Base-by-base conservation (phyloP, 768 basidiomycete species). In the Trametopsis cervina region DNA sequence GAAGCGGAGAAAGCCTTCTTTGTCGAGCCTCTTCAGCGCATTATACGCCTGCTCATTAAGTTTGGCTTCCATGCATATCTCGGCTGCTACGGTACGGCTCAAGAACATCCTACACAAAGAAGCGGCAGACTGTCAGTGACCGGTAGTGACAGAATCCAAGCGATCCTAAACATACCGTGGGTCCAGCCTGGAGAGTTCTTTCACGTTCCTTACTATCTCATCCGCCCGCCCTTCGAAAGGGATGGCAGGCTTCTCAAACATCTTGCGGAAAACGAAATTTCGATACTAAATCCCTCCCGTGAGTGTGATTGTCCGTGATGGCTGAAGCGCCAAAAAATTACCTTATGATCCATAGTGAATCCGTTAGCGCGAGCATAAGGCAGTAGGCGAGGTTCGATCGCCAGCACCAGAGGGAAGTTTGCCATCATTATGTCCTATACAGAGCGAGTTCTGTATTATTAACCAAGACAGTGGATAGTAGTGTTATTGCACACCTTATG, bases 181-280 rank as follows among this genome's bases (percentile, higher is more conserved):
- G 62, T 89, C 86, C 35, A 89, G 70, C 47, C 77, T 75, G 55
- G 81, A 82, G 29, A 89, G 66, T 57, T 85, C 85, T 55, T 78
- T 76, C 25, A 88, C 83, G 58, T 87, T 87, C 15, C 72, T 67
- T 11, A 79, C 72, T 44, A 89, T 83, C 44, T 85, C 83, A 29
- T 80, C 75, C 11, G 75, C 68, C 36, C 74, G 72, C 21, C 71
- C 70, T 15, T 80, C 81, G 48, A 71, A 73, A 18, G 74, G 66
- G 4, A 67, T 62, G 1, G 72, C 55, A 15, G 73, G 71, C 52
- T 78, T 77, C 62, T 87, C 84, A 54, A 89, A 89, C 78, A 89
- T 88, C 63, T 87, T 87, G 40, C 87, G 82, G 61, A 89, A 88
- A n/a, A 89, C 80, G 57, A 88, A 89, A 60, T 89, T 81, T 40